Evolutionary conservation across 2,329 filamentous ascomycete genomes (phyloP), one percentile per base, ranked within the genome.

Genomic region (Rutstroemia sp.): DNA sequence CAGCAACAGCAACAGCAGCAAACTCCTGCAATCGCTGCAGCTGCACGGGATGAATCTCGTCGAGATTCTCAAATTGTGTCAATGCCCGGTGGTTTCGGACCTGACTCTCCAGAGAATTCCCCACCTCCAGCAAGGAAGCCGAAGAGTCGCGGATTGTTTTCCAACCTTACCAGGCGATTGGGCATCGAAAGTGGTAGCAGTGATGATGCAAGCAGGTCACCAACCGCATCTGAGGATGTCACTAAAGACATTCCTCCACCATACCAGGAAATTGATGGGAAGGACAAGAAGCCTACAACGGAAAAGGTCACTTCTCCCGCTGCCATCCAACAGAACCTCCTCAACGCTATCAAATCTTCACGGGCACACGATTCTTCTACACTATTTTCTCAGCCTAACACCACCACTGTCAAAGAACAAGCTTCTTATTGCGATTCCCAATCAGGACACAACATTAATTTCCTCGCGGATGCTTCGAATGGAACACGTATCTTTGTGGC

Each of bases 371-470:
- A 88, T 60, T 89, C 88, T 1, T 79, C 82, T 16, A 75, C 76
- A 10, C 73, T 96, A n/a, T 92, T 89, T 72, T 83, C 82, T 3
- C 81, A 83, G 21, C 89, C 89, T 0, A 75, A 82, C 53, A 86
- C 87, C 38, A 85, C 83, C 59, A 75, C 85, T 51, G 84, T 96
- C 62, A 87, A 87, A 67, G 91, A 96, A 70, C 87, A 89, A 63
- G 82, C 86, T 41, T 87, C 88, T 0, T 96, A 96, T 73, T 96
- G 92, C 70, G 92, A 96, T 73, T 80, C 83, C 63, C 86, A 76
- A 23, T 83, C 87, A 2, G 83, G 82, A 1, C 83, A 91, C 57
- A 84, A 95, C 70, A 82, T 96, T 10, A 76, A 76, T 16, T 86
- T 87, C 65, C 78, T 84, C 12, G 86, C 86, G 4, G 83, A 88